Base-by-base conservation (phyloP, 2,329 filamentous ascomycete genomes). In the Cladosporium cucumerinum region DNA sequence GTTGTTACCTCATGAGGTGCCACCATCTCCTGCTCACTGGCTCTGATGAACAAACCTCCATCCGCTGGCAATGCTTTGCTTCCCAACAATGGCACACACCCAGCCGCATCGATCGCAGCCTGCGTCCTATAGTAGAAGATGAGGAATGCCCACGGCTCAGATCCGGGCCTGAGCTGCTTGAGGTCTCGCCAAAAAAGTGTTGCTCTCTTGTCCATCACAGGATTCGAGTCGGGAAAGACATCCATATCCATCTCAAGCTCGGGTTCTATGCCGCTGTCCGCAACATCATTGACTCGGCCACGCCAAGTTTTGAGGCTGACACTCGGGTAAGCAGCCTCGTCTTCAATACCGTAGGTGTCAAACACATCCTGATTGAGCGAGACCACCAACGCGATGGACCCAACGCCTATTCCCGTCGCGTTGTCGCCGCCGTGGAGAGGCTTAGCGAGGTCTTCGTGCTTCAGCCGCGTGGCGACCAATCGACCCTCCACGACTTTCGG, bases 91-190 rank as follows among this genome's bases (percentile, higher is more conserved):
- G 57, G 43, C 3, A 68, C 25, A 63, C 69, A 72, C 1, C 68
- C 69, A 10, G 70, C 68, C 23, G 32, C 32, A n/a, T 69, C 62
- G 52, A 75, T 72, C 14, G 66, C 65, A 28, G 67, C 66, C 57
- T 72, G 61, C 39, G 63, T 73, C 8, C 79, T 75, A 66, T 80
- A 81, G 67, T 79, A 76, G 66, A 80, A 81, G 21, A 77, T 72
- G 57, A 80, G 76, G 12, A 76, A 74, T 1, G 73, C 76, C 77
- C 78, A 80, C 6, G 78, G 73, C 54, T 73, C 69, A 18, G 63
- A 66, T 1, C 78, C 78, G 25, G 74, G 75, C 1, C 77, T 73
- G 36, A 66, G 67, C 12, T 66, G 57, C 16, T 63, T 64, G 46
- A 66, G 67, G 32, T 70, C 57, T 1, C 51, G 57, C 46, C 57